These are phyloP conservation scores for Leptographium flavum DNA, from an alignment of 2,329 filamentous ascomycete genomes.

Conservation along the genomic window DNA sequence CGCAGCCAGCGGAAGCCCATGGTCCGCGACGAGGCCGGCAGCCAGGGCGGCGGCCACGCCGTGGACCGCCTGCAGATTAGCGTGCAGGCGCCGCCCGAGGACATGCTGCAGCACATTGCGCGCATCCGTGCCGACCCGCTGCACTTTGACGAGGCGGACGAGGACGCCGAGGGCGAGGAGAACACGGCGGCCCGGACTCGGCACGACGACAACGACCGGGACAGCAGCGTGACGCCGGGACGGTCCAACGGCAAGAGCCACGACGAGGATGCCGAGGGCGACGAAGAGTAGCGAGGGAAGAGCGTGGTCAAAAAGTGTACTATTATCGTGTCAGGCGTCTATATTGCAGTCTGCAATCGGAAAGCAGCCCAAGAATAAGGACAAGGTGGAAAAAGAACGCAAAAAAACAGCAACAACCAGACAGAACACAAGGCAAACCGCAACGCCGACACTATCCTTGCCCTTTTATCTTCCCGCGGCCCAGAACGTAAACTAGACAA, in stretches of 20 bases:
- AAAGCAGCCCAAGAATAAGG: too few relatives aligned
- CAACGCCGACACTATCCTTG: too few relatives aligned
- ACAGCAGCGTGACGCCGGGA: conserved; percentile 9
- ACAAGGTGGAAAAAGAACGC: too few relatives aligned
- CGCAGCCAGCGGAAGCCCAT: conserved; percentile 52
- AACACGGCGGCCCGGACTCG: conserved; percentile 12
- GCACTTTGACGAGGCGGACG: conserved; percentile 27
- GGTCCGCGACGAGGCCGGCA: conserved; percentile 18
- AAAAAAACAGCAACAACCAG: too few relatives aligned
- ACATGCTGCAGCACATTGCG: conserved; percentile 35
- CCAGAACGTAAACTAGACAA: not conserved
- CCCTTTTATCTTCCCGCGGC: not conserved
- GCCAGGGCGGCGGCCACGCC: conserved; percentile 24
- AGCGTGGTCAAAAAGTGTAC: too few relatives aligned
- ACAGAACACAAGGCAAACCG: too few relatives aligned
- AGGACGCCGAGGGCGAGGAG: conserved; percentile 14
- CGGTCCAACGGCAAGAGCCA: conserved; percentile 8
- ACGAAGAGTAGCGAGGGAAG: conserved; percentile 17
- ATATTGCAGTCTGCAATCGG: too few relatives aligned
- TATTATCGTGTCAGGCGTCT: too few relatives aligned
- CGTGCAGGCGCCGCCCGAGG: conserved; percentile 40
- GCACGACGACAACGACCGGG: not conserved
- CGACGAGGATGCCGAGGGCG: conserved; percentile 27
- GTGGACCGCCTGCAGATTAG: conserved; percentile 42
- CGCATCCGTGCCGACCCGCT: conserved; percentile 38